Percentiles rank a stretch among this genome's conserved stretches.
Conservation (phyloP, 2,329 filamentous ascomycete genomes). For the Geosmithia flava region DNA sequence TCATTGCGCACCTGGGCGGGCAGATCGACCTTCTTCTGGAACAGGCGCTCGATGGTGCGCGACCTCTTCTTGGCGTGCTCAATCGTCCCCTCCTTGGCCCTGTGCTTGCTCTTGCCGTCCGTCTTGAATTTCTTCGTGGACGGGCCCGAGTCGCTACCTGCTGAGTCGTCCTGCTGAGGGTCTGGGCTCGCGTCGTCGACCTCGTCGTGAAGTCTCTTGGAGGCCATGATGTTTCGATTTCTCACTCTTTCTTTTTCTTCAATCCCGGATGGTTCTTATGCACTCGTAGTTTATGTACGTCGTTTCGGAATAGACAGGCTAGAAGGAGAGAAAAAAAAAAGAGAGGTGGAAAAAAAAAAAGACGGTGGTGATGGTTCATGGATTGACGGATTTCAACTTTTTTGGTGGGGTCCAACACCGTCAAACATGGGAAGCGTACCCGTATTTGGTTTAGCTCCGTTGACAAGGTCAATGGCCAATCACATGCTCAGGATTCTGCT, state of each 20-base stretch:
- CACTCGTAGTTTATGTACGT: not conserved
- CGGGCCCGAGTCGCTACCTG: constrained; percentile 6
- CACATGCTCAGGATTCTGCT: not conserved
- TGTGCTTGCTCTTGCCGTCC: constrained; percentile 19
- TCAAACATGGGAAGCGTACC: not conserved
- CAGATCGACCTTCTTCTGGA: constrained; percentile 48
- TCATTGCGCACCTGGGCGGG: constrained; percentile 57
- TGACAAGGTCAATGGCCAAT: not conserved
- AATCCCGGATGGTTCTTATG: no score
- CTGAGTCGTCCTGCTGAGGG: constrained; percentile 3
- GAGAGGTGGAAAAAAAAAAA: not conserved
- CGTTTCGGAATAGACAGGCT: not conserved
- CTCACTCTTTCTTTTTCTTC: no score
- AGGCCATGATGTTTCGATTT: constrained; percentile 13
- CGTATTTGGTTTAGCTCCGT: not conserved
- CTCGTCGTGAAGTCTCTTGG: constrained; percentile 17
- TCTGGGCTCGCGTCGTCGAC: constrained; percentile 7
- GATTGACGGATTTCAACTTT: not conserved
- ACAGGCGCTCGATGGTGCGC: constrained; percentile 54
- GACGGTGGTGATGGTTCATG: not conserved
- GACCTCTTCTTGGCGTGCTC: constrained; percentile 60
- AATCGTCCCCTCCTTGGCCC: constrained; percentile 32
- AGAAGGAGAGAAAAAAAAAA: not conserved
- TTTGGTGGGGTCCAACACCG: constrained; percentile 1
- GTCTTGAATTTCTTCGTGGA: constrained; percentile 20